Evolutionary conservation across 495 filamentous ascomycete species (phyloP).

Genomic region (Annulohypoxylon stygium): DNA sequence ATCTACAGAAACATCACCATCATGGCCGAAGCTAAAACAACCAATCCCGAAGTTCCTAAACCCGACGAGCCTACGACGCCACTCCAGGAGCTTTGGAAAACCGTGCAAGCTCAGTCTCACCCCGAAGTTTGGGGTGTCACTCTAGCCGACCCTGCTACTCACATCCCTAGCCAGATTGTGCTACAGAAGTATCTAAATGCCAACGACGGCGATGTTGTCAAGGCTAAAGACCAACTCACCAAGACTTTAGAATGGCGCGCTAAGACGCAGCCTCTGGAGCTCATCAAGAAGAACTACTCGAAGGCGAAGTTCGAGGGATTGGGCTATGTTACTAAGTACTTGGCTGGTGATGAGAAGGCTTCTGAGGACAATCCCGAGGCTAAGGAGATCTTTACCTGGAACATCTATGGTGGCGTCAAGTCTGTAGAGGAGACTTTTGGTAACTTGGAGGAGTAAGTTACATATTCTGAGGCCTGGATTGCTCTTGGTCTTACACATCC

Average conservation of each 20-base stretch:
- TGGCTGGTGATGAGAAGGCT: conserved; percentile 43
- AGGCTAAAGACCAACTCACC: conserved; percentile 79
- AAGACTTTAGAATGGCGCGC: conserved; percentile 86
- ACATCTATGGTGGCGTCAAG: conserved; percentile 87
- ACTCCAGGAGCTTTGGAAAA: conserved; percentile 55
- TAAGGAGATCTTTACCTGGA: conserved; percentile 79
- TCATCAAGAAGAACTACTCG: conserved; percentile 61
- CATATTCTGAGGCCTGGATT: neutral
- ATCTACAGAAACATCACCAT: neutral
- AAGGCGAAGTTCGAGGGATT: conserved; percentile 69
- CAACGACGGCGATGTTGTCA: conserved; percentile 78
- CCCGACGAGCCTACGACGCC: conserved; percentile 47
- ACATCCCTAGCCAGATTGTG: conserved; percentile 82
- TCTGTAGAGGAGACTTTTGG: conserved; percentile 78
- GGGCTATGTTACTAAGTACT: conserved; percentile 68
- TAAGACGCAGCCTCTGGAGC: conserved; percentile 63
- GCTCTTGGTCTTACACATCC: neutral
- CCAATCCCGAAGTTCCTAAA: conserved; percentile 25
- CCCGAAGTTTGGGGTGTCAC: conserved; percentile 84
- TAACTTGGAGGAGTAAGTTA: conserved; percentile 77
- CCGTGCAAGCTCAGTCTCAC: conserved; percentile 58
- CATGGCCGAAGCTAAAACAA: conserved; percentile 38
- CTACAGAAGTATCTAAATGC: conserved; percentile 93
- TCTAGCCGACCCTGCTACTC: conserved; percentile 63
- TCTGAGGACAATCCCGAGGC: conserved; percentile 53